These are phyloP conservation scores for Globisporangium abappressorium DNA, from an alignment of 352 stramenopile genomes.

Conservation along the genomic window DNA sequence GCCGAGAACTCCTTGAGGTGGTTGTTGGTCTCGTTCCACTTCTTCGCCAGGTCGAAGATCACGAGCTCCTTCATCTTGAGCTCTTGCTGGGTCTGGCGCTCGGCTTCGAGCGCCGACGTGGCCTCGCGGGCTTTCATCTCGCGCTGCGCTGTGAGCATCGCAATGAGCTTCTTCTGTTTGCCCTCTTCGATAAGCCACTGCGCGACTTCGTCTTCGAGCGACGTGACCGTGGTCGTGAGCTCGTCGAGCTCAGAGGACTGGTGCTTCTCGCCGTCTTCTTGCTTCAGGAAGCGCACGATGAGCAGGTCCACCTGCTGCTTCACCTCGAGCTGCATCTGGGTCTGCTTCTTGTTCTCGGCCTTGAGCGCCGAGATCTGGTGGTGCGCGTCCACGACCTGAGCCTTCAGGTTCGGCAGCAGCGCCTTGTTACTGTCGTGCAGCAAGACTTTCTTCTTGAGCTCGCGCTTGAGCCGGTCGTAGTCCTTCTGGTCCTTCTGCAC, in stretches of 20 bases:
- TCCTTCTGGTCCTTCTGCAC: constrained; percentile 67
- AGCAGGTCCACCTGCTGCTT: constrained; percentile 91
- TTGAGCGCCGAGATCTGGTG: constrained; percentile 57
- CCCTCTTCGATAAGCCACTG: constrained; percentile 87
- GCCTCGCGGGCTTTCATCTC: constrained; percentile 90
- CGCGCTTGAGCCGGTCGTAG: constrained; percentile 82
- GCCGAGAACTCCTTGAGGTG: constrained; percentile 92
- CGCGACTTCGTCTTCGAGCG: constrained; percentile 78
- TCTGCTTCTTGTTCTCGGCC: constrained; percentile 70
- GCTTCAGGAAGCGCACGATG: constrained; percentile 84
- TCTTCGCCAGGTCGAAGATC: constrained; percentile 92
- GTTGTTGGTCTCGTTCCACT: constrained; percentile 92
- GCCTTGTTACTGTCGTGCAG: constrained; percentile 67
- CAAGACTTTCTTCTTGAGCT: constrained; percentile 88
- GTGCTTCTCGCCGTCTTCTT: constrained; percentile 81
- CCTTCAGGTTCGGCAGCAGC: constrained; percentile 76
- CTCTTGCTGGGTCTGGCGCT: constrained; percentile 86
- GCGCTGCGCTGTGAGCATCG: constrained; percentile 85
- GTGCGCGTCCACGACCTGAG: constrained; percentile 76
- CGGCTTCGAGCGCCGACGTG: constrained; percentile 59
- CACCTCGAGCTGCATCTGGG: constrained; percentile 64
- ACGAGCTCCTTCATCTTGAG: constrained; percentile 93
- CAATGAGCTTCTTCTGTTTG: constrained; percentile 87
- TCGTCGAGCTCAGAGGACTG: constrained; percentile 64
- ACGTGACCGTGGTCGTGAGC: constrained; percentile 56